Base-by-base conservation (phyloP, 108 stramenopile species). In the Craspedostauros australis region DNA sequence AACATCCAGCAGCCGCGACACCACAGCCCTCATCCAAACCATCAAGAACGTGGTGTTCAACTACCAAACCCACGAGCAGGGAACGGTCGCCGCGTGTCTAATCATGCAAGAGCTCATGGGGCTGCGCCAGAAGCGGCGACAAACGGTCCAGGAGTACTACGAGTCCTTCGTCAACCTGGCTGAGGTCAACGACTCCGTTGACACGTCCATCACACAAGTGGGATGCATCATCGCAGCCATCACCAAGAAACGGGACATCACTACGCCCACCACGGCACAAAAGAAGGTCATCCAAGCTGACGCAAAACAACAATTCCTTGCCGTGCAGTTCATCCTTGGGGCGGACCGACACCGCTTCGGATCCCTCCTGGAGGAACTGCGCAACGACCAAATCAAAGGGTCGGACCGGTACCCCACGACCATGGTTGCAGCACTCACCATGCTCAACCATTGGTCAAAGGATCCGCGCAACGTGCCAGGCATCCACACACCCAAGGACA, bases 371-470 rank as follows among this genome's bases (percentile, higher is more conserved):
- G 19, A 76, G 27, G 75, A 76, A 12, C 56, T 49, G 47, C 26
- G 29, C 62, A 2, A 41, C 38, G 5, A 25, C 61, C 0, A 38
- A 28, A 20, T 25, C 24, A 8, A 27, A 52, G 29, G 43, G 19
- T 28, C 46, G 15, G 34, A 72, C 59, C n/a, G 48, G 1, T 72
- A 62, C 53, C 71, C 71, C 3, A 46, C 18, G 33, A 60, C 33
- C 7, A 1, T 72, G n/a, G 21, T 16, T 15, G 47, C 58, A 16
- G 68, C 68, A 3, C 29, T 45, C 21, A 23, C 34, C 25, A 18
- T 48, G 19, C 54, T 70, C 3, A 31, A n/a, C 4, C 15, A 57
- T 34, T 57, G 46, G 53, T 43, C 7, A n/a, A 5, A 43, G 40
- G 11, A 15, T 42, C 16, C 3, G 18, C 11, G 20, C 12, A 12